Base-by-base conservation (phyloP, 176 grass and related monocot species). In the Dactylis glomerata region DNA sequence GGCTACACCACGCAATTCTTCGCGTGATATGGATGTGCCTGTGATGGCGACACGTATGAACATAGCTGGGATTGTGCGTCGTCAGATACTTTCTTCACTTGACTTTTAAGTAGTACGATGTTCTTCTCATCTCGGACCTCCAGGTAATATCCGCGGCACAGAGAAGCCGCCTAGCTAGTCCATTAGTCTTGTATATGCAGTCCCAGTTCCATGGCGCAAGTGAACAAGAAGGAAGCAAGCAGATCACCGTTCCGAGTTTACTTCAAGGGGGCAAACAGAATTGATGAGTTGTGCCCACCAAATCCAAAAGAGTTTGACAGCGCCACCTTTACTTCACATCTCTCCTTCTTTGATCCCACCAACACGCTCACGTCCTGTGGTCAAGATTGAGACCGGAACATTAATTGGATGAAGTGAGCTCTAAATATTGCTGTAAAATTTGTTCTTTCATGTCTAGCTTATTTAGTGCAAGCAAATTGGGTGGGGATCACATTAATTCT, bases 231-330 rank as follows among this genome's bases (percentile, higher is more conserved):
- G 34, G 52, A 84, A 87, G 71, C 27, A 83, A 73, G 66, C 12
- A 46, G 20, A 86, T 74, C 28, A 20, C 82, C 26, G 1, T 62
- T 50, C 50, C 15, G 24, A 23, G 55, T 23, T 93, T 89, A 92
- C 68, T 91, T 86, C 24, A 88, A 94, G 22, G 93, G 89, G 42
- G 96, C 91, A 75, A 99, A 94, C 75, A 99, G 89, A 66, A 99
- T 92, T 22, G 93, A 99, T 28, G 96, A 99, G 89, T 99, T 99
- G 44, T 99, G 96, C 40, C 96, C 96, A 34, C 96, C 96, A 28
- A 99, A 99, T 72, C 96, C 96, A n/a, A 96, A 99, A 30, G 96
- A 99, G 84, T 96, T 99, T 47, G 96, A 99, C 62, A 99, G 75
- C 0, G 93, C 96, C 42, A 94, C 93, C 70, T 96, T 99, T 74